phyloP scores from a whole-genome alignment of 192 early-diverging fungal species.

The Podila minutissima region DNA sequence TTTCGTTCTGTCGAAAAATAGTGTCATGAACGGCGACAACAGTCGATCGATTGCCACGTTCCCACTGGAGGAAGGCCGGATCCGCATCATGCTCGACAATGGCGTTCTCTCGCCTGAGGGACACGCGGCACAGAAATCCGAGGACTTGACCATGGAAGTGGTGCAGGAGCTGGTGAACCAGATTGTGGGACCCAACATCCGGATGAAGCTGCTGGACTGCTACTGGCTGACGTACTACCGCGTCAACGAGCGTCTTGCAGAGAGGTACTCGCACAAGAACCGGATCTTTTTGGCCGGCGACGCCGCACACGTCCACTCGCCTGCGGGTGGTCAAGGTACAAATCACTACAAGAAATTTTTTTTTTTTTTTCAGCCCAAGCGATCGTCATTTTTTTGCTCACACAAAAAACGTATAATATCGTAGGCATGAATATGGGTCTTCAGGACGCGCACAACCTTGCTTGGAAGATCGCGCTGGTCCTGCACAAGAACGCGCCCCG shows the following conservation, averaged over 20 bases:
- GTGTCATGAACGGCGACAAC: slow-evolving; percentile 10
- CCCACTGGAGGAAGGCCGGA: slow-evolving; percentile 21
- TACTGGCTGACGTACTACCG: slow-evolving; percentile 45
- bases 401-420: not conserved
- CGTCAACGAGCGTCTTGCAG: slow-evolving; percentile 42
- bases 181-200: slow-evolving; percentile 11
- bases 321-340: slow-evolving; percentile 52
- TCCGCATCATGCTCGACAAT: slow-evolving; percentile 36
- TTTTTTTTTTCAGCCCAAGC: no score
- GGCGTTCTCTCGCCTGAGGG: slow-evolving; percentile 33
- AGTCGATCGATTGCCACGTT: slow-evolving; percentile 20
- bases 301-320: slow-evolving; percentile 55
- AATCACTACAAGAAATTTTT: not conserved
- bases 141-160: slow-evolving; percentile 27
- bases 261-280: slow-evolving; percentile 31
- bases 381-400: no score
- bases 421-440: slow-evolving; percentile 55
- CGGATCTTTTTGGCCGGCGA: slow-evolving; percentile 60
- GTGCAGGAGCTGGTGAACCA: slow-evolving; percentile 11
- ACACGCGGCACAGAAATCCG: slow-evolving; percentile 19
- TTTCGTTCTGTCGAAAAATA: not conserved
- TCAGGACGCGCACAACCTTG: slow-evolving; percentile 55
- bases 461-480: slow-evolving; percentile 59
- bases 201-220: slow-evolving; percentile 21
- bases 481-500: slow-evolving; percentile 36